Evolutionary conservation across 805 yeast genomes (phyloP), one percentile per base, ranked within the genome.

Genomic region (Candida incommunis): DNA sequence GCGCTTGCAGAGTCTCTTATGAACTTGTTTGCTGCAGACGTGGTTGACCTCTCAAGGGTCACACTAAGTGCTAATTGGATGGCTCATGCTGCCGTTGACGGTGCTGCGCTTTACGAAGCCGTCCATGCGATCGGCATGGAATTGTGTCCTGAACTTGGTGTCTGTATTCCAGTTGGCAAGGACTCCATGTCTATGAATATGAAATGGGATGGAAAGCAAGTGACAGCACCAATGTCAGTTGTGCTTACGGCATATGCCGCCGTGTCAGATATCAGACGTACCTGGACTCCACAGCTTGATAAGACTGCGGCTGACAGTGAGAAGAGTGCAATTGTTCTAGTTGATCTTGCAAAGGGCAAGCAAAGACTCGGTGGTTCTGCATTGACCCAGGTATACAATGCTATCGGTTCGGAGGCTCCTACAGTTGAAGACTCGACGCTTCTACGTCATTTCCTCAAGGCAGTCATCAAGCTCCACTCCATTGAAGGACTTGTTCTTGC

Each of bases 151-250:
- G 90, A 76, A 48, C 73, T 92, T 52, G 96, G 94, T 40, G 67
- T 92, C 50, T 73, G 94, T 20, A 86, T 92, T 47, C 99, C 99
- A 13, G 99, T 92, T 29, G 99, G 99, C 54, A 92, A 92, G 68
- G 99, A 92, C 64, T 87, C 96, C 27, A 87, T 92, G 96, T 87
- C 97, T 21, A 90, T 92, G 98, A 86, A 87, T 69, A 92, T 92
- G 97, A 80, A 82, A 58, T 92, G 99, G 99, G 67, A 58, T 44
- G 47, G 56, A 35, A 84, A 81, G 56, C 95, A 86, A 64, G 97
- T 92, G 40, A 79, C 92, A 50, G 86, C 96, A n/a, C 99, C 99
- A 42, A 69, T 92, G 59, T 82, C 96, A 11, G 75, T 90, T 56
- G 82, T 84, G 42, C 73, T 90, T 54, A 88, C 98, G 21, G 92